Percentiles rank a stretch among this genome's conserved stretches.
Evolutionary conservation across 2,329 filamentous ascomycete species (phyloP).

Genomic region (Sclerotinia glacialis): DNA sequence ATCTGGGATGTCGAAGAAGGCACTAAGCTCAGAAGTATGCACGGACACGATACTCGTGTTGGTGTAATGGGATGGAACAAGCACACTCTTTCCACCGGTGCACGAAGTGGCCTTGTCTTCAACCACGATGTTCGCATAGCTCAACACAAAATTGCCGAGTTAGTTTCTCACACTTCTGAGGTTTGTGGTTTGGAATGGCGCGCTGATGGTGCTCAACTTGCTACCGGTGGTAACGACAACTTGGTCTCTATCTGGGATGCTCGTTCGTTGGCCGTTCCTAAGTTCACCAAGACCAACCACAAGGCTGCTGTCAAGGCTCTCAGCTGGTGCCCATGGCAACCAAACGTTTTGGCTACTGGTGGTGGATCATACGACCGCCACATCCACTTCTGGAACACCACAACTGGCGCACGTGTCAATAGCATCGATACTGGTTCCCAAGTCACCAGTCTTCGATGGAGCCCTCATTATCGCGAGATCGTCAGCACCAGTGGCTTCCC

Average conservation of each 20-base stretch:
- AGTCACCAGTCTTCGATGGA: constrained; percentile 95
- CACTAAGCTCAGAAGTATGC: constrained; percentile 96
- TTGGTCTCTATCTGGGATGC: constrained; percentile 99
- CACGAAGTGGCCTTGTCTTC: constrained; percentile 90
- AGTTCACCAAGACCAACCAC: constrained; percentile 99
- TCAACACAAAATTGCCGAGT: constrained; percentile 96
- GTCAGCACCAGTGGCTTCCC: constrained; percentile 97
- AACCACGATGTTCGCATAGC: constrained; percentile 98
- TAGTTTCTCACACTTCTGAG: constrained; percentile 94
- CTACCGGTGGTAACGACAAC: constrained; percentile 98
- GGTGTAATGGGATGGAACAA: constrained; percentile 99
- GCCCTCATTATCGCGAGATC: constrained; percentile 94
- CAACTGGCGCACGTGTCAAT: constrained; percentile 94
- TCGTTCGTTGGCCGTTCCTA: constrained; percentile 85
- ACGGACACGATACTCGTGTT: constrained; percentile 92
- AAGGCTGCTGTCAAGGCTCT: constrained; percentile 97
- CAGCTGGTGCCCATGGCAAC: constrained; percentile 98
- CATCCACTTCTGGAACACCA: constrained; percentile 99
- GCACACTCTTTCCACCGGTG: constrained; percentile 92
- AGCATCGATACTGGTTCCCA: constrained; percentile 98
- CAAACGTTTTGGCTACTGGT: constrained; percentile 93
- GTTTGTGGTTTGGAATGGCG: constrained; percentile 98
- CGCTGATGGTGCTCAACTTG: constrained; percentile 91
- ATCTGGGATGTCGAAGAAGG: constrained; percentile 98
- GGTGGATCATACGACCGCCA: constrained; percentile 95